phyloP scores from a whole-genome alignment of 108 stramenopile genomes.

The Chaetoceros muelleri region DNA sequence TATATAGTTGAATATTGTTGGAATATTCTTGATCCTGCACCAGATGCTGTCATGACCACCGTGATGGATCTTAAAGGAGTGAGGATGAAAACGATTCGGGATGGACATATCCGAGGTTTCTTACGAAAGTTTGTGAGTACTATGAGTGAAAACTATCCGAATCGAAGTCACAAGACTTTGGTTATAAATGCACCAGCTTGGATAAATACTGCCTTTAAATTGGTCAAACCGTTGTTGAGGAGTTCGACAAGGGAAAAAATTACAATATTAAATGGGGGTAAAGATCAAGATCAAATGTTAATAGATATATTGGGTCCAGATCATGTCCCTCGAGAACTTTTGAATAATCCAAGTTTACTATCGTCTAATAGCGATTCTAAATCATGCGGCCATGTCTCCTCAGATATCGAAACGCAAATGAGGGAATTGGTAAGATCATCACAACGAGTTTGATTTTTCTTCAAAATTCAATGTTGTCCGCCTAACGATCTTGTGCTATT shows the following conservation, averaged over 20 bases:
- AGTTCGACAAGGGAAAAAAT: slow-evolving; percentile 70
- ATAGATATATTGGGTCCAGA: slow-evolving; percentile 6
- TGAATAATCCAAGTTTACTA: neutral
- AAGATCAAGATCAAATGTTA: slow-evolving; percentile 40
- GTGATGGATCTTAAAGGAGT: slow-evolving; percentile 61
- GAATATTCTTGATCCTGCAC: slow-evolving; percentile 54
- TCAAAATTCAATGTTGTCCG: neutral
- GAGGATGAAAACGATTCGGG: slow-evolving; percentile 27
- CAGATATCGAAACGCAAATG: neutral
- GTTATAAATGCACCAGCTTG: slow-evolving; percentile 69
- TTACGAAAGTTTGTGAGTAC: slow-evolving; percentile 48
- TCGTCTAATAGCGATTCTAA: neutral
- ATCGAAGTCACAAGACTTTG: slow-evolving; percentile 53
- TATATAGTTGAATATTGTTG: slow-evolving; percentile 71
- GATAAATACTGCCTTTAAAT: slow-evolving; percentile 52
- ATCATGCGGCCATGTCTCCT: neutral
- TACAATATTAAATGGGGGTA: slow-evolving; percentile 33
- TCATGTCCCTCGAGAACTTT: neutral
- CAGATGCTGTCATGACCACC: slow-evolving; percentile 58
- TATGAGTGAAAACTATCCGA: slow-evolving; percentile 64
- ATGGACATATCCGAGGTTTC: slow-evolving; percentile 46
- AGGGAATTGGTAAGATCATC: neutral
- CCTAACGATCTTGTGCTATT: neutral
- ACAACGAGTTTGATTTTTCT: neutral
- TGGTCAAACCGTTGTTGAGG: slow-evolving; percentile 55